Evolutionary conservation across 495 filamentous ascomycete species (phyloP), one percentile per base, ranked within the genome.

Genomic region (Xylaria curta): DNA sequence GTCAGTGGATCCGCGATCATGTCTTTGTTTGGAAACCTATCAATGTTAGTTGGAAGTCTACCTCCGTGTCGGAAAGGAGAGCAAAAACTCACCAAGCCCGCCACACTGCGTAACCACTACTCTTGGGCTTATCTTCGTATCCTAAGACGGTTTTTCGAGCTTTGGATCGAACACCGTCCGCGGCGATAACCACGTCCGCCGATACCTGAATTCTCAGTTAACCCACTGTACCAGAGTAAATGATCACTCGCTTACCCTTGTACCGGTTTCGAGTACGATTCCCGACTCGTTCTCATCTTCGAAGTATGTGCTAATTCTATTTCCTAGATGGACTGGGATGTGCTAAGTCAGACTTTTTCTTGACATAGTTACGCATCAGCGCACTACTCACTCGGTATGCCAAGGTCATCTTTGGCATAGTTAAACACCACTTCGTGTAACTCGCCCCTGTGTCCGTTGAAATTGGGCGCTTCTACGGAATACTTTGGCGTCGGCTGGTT

Each of bases 1-100:
- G 88, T 90, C 28, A 84, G 82, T 7, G 88, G 87, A 76, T 91
- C 88, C 1, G 73, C 73, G 61, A 90, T 83, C 87, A 90, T 89
- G 71, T 89, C 87, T 19, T 78, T 85, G 76, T 89, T 90, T 10
- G 85, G 74, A 72, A 90, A 87, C 85, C 84, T 86, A 24, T 24
- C 3, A 21, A 8, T 44, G 21, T 71, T 26, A 75, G 67, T 15
- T 40, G 60, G 17, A 56, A 10, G 3, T 4, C 24, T 26, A 28
- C 0, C n/a, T 26, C 21, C 6, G 1, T 28, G 46, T 53, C n/a
- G 26, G 10, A 28, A 31, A 1, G 7, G 19, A 46, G 42, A 44
- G 40, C 1, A 38, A 17, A 49, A 12, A 59, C 73, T 73, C 81
- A 87, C 87, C 89, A 90, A n/a, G 89, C 83, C 31, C 88, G 79